These are phyloP conservation scores for Fusarium fujikuroi DNA, from an alignment of 2,329 filamentous ascomycete species.

Conservation along the genomic window DNA sequence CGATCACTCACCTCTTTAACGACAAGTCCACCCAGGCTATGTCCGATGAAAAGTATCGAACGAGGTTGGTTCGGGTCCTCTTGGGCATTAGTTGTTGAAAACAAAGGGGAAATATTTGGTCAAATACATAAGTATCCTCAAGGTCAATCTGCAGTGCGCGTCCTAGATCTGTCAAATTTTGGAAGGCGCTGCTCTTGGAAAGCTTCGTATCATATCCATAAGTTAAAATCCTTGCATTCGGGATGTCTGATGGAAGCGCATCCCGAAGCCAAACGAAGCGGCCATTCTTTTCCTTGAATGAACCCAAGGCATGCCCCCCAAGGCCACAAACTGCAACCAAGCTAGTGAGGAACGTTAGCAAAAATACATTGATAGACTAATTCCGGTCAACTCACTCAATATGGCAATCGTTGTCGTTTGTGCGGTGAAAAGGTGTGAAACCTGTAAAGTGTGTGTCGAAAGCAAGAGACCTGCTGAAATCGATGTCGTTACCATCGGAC, in stretches of 20 bases:
- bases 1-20: neutral
- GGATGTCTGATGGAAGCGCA: neutral
- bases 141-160: neutral
- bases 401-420: neutral
- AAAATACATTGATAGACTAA: fast-evolving
- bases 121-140: neutral
- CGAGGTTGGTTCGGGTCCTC: neutral
- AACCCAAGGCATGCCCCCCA: neutral
- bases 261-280: slow-evolving; percentile 4
- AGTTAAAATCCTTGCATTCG: neutral
- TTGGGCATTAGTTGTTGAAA: fast-evolving
- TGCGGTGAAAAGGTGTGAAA: neutral
- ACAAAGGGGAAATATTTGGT: fast-evolving
- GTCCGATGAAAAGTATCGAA: neutral
- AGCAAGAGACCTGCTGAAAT: neutral
- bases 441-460: slow-evolving; percentile 2
- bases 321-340: neutral
- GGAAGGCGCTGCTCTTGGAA: neutral
- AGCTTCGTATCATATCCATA: neutral
- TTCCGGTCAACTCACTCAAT: neutral
- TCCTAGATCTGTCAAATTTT: neutral
- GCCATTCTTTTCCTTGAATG: neutral
- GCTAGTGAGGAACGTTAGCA: neutral
- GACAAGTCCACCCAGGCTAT: neutral
- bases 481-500: neutral